Evolutionary conservation across 495 filamentous ascomycete genomes (phyloP).

Genomic region (Penicillium parvum): DNA sequence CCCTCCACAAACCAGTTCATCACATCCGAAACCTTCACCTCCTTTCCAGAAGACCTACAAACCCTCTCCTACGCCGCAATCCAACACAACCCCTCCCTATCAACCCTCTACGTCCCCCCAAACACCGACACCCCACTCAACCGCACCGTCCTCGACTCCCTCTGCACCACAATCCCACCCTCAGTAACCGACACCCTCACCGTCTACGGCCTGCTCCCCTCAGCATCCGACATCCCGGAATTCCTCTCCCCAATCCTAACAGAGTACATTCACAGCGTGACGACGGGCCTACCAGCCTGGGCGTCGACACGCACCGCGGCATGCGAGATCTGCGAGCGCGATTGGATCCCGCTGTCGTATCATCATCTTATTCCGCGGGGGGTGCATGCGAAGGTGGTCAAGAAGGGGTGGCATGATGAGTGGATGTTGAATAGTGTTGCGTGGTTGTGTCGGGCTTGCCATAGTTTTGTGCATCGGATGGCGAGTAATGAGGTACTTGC

Average conservation of each 20-base stretch:
- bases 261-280: conserved; percentile 52
- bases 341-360: conserved; percentile 73
- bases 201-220: conserved; percentile 55
- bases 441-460: conserved; percentile 86
- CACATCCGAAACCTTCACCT: conserved; percentile 60
- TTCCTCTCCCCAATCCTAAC: conserved; percentile 60
- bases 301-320: conserved; percentile 49
- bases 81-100: conserved; percentile 44
- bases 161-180: conserved; percentile 45
- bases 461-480: conserved; percentile 77
- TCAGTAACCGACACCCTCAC: conserved; percentile 55
- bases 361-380: conserved; percentile 78
- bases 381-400: conserved; percentile 73
- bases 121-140: conserved; percentile 41
- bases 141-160: conserved; percentile 32
- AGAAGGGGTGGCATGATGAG: conserved; percentile 75
- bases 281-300: conserved; percentile 58
- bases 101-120: conserved; percentile 45
- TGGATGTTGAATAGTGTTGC: conserved; percentile 76
- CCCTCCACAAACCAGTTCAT: conserved; percentile 55
- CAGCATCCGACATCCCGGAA: conserved; percentile 37
- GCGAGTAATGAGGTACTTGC: conserved; percentile 78
- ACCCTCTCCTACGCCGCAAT: conserved; percentile 55
- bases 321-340: conserved; percentile 80
- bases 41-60: conserved; percentile 56